phyloP scores from a whole-genome alignment of 2,329 filamentous ascomycete species.

The Penicillium sp. region DNA sequence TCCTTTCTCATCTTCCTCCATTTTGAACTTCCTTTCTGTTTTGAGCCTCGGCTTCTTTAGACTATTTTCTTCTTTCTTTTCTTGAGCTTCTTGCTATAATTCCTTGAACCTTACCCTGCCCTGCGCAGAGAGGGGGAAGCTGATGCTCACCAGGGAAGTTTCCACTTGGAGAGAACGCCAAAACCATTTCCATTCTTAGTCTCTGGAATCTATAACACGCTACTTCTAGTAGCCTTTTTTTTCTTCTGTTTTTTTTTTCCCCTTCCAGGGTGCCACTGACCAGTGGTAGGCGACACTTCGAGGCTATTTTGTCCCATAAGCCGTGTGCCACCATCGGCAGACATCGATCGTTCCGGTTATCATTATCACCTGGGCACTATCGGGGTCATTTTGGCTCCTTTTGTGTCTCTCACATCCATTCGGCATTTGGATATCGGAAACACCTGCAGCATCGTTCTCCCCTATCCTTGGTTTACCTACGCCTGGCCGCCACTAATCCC shows the following conservation, averaged over 20 bases:
- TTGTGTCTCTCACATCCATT: not conserved
- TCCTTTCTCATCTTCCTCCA: slow-evolving; percentile 21
- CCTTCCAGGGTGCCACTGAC: slow-evolving; percentile 15
- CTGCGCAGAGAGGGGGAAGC: not conserved
- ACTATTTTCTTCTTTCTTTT: not conserved
- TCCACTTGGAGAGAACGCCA: slow-evolving; percentile 3
- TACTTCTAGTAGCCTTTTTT: slow-evolving; percentile 15
- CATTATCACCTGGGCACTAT: not conserved
- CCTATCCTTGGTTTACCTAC: not conserved
- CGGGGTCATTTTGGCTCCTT: not conserved
- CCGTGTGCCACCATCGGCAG: slow-evolving; percentile 15
- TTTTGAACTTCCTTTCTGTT: slow-evolving; percentile 2
- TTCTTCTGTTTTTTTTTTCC: not conserved
- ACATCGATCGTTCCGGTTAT: slow-evolving; percentile 10
- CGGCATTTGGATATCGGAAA: not conserved
- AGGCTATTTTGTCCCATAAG: slow-evolving; percentile 18
- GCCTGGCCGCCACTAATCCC: not conserved
- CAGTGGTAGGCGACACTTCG: slow-evolving; percentile 18
- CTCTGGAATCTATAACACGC: slow-evolving; percentile 19
- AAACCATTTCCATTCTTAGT: slow-evolving; percentile 9
- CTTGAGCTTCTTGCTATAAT: not conserved
- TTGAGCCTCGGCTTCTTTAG: not conserved
- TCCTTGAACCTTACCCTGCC: not conserved
- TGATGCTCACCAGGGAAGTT: slow-evolving; percentile 1
- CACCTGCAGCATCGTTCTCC: not conserved